Evolutionary conservation across 129 eudicot species (phyloP).

Genomic region (Chrysanthemum makinoi): DNA sequence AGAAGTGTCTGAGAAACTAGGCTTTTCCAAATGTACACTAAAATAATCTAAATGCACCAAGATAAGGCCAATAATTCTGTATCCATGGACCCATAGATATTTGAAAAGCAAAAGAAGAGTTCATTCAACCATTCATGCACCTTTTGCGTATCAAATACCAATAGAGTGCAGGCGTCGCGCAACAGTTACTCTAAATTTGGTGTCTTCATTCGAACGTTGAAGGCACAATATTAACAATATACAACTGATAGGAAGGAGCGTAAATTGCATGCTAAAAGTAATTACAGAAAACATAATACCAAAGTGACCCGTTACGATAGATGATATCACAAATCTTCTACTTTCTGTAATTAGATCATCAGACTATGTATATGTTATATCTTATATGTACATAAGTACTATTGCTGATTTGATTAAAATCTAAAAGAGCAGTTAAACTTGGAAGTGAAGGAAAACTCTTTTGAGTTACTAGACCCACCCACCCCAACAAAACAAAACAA

Average conservation of each 20-base stretch:
- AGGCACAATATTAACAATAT: too few species aligned
- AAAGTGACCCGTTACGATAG: neutral
- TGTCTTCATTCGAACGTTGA: slow-evolving; percentile 1
- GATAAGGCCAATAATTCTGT: slow-evolving; percentile 26
- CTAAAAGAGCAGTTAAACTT: slow-evolving; percentile 23
- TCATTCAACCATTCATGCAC: slow-evolving; percentile 4
- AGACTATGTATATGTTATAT: neutral
- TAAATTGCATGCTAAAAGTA: neutral
- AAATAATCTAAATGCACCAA: neutral
- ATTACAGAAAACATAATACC: neutral
- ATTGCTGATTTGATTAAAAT: slow-evolving; percentile 10
- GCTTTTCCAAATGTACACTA: slow-evolving; percentile 25
- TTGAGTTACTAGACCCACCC: slow-evolving; percentile 33
- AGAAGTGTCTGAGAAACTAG: slow-evolving; percentile 27
- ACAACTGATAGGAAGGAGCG: too few species aligned
- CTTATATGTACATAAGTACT: slow-evolving; percentile 29
- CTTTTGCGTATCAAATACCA: slow-evolving; percentile 13
- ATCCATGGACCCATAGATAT: slow-evolving; percentile 18
- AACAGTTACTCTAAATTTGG: neutral
- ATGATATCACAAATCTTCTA: neutral
- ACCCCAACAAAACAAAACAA: slow-evolving; percentile 6
- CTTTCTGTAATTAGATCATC: neutral
- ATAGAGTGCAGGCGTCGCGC: neutral
- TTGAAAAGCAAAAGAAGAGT: slow-evolving; percentile 13
- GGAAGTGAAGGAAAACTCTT: slow-evolving; percentile 31